phyloP scores from a whole-genome alignment of 768 basidiomycete genomes.

The Cubamyces sp. region DNA sequence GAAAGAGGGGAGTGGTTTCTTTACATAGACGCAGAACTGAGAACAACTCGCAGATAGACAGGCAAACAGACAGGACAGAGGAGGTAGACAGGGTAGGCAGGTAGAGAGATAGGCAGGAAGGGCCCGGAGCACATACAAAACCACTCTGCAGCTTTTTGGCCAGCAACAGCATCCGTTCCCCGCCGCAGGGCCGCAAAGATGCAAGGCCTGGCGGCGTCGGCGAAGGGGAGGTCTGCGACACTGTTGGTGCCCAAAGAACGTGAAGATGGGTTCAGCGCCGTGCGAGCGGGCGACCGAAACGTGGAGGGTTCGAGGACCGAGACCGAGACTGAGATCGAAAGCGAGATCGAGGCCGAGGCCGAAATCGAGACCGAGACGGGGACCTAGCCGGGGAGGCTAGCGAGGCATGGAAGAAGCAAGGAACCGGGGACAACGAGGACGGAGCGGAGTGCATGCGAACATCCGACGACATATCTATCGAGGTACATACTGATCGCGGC shows the following conservation, averaged over 20 bases:
- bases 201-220: neutral
- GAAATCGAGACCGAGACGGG: conserved; percentile 6
- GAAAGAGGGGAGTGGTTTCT: too few relatives aligned
- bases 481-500: conserved; percentile 1
- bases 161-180: conserved; percentile 22
- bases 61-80: neutral
- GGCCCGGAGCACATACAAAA: conserved; percentile 9
- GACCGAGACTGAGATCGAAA: conserved; percentile 12
- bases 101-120: neutral
- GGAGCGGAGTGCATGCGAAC: neutral
- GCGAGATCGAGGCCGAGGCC: neutral
- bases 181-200: neutral
- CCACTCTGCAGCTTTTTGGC: conserved; percentile 27
- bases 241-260: conserved; percentile 33
- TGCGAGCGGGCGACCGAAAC: conserved; percentile 10
- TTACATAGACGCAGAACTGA: too few relatives aligned
- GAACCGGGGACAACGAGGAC: conserved; percentile 6
- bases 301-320: neutral
- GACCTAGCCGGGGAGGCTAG: conserved; percentile 1
- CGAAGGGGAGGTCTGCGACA: conserved; percentile 13
- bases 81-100: too few relatives aligned
- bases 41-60: too few relatives aligned
- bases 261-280: conserved; percentile 23
- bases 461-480: conserved; percentile 12
- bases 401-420: neutral